phyloP scores from a whole-genome alignment of 2,329 filamentous ascomycete species.

The Cercospora sojina region DNA sequence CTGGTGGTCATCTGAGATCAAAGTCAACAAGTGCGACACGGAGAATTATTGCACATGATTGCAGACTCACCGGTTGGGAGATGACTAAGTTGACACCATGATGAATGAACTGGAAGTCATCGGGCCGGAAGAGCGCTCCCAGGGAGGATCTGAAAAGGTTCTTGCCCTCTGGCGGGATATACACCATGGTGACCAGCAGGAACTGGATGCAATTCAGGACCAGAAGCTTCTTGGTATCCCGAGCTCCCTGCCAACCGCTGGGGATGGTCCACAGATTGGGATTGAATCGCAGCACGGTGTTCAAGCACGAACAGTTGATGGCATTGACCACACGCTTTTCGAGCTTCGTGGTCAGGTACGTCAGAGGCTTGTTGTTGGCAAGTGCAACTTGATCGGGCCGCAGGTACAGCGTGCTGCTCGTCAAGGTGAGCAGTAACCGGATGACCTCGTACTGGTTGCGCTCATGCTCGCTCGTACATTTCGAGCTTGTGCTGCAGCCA shows the following conservation, averaged over 20 bases:
- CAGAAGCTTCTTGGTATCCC: slow-evolving; percentile 74
- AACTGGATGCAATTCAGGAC: slow-evolving; percentile 91
- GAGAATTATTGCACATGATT: background rate
- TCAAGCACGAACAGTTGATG: slow-evolving; percentile 85
- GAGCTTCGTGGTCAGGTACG: slow-evolving; percentile 80
- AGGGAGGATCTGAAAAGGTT: slow-evolving; percentile 95
- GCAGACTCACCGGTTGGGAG: slow-evolving; percentile 67
- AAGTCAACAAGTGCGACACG: slow-evolving; percentile 28
- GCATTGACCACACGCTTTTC: slow-evolving; percentile 92
- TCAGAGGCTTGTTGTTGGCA: slow-evolving; percentile 78
- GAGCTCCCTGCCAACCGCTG: slow-evolving; percentile 80
- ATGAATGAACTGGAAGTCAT: slow-evolving; percentile 91
- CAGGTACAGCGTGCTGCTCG: slow-evolving; percentile 92
- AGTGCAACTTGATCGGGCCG: slow-evolving; percentile 74
- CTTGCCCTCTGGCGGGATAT: slow-evolving; percentile 51
- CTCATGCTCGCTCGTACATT: slow-evolving; percentile 87
- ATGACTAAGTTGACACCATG: slow-evolving; percentile 54
- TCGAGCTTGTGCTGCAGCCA: slow-evolving; percentile 85
- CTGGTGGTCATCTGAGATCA: slow-evolving; percentile 67
- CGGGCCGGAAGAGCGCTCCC: slow-evolving; percentile 82
- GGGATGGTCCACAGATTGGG: slow-evolving; percentile 90
- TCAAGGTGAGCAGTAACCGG: slow-evolving; percentile 77
- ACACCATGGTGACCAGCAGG: slow-evolving; percentile 61
- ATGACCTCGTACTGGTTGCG: slow-evolving; percentile 89
- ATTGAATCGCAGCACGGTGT: slow-evolving; percentile 95